Evolutionary conservation across 306 rosid species (phyloP), one percentile per base, ranked within the genome.

Genomic region (Cicer cuneatum): DNA sequence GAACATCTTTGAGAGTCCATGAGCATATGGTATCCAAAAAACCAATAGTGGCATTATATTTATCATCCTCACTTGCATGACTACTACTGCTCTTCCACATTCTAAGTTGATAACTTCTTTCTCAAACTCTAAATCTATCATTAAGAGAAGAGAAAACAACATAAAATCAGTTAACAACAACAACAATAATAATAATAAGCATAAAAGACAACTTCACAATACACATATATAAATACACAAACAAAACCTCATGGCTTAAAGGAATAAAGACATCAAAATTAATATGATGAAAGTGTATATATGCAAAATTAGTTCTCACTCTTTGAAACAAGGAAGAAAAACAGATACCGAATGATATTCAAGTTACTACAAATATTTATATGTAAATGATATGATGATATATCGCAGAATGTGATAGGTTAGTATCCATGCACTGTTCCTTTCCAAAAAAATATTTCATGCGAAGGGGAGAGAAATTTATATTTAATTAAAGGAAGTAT

Each of bases 281-380:
- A 51, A 15, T 15, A 51, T 8, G 29, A 29, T 29, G 5, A 29
- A 29, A 29, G 5, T 29, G 35, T 4, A 29, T 51, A 15, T 7
- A 15, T 14, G 24, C 10, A 14, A 15, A 2, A 29, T 29, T 29
- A 14, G 24, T 51, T 15, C 29, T 51, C 4, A 51, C 58, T 15
- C 58, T 51, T 15, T 16, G 58, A 51, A 51, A 16, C 24, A 51
- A 51, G 10, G 58, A 51, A 51, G 58, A 51, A 51, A 51, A 51
- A 9, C 11, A 51, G 56, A n/a, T 10, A 51, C 24, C 7, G 0
- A 16, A 0, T 7, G 10, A 51, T 7, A 15, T 10, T 52, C 8
- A 18, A 14, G 56, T 49, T 49, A 41, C 45, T 41, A 41, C 9
- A 49, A n/a, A 7, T 3, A 29, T 29, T 13, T n/a, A n/a, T 49